Base-by-base conservation (phyloP, 2,329 filamentous ascomycete species). In the Xylariaceae sp. region DNA sequence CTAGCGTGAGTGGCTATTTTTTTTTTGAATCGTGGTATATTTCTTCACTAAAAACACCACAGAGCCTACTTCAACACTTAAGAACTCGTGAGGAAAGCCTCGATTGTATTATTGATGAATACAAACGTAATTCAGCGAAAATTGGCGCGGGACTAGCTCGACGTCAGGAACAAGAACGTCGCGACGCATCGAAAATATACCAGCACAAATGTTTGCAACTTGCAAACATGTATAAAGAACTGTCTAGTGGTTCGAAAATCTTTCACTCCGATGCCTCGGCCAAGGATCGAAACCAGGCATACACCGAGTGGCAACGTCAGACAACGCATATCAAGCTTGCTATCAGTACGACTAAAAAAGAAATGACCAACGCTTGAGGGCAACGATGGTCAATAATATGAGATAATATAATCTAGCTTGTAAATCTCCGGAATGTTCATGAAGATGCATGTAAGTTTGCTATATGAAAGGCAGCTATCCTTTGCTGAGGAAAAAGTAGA, bases 61-160 rank as follows among this genome's bases (percentile, higher is more conserved):
- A 63, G 62, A 56, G 42, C 14, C 48, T 64, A 23, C 44, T 64
- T 40, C 55, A 52, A 20, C 57, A 63, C 14, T 40, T 64, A 14
- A 51, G 62, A 43, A 61, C 48, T 21, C 48, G 56, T 20, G 60
- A 62, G 42, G 40, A 63, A 55, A 57, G 44, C 5, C n/a, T 62
- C 42, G 51, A 56, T 26, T 19, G 53, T 20, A 45, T 63, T 26
- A 41, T 59, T 10, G 20, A 55, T 7, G 62, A 64, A 41, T 64
- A 64, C 40, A 57, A 50, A 32, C 57, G 54, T 9, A 61, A 64
- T 18, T 56, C 57, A 12, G 53, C 26, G 20, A 60, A 54, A 16
- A 26, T 64, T 18, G 47, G 52, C 0, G 41, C 53, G 12, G 57
- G 37, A 18, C 16, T 64, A 40, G 44, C 40, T 12, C 52, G 48